Conservation (phyloP, 306 rosid species). For the Macrotyloma uniflorum region DNA sequence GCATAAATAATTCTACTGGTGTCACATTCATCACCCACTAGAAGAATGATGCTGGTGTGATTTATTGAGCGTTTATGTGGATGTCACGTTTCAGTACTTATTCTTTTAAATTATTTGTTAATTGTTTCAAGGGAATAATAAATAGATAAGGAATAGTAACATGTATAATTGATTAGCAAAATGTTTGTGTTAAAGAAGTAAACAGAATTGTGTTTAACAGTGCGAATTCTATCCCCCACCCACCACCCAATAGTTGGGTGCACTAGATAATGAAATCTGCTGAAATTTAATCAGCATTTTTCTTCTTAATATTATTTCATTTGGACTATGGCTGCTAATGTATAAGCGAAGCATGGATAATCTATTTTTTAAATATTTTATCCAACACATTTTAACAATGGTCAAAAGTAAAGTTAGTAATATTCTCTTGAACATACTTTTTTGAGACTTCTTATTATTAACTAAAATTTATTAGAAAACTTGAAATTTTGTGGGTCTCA, state of each 20-base stretch:
- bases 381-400: neutral
- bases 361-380: neutral
- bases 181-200: conserved; percentile 5
- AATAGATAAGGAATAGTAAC: neutral
- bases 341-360: neutral
- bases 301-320: neutral
- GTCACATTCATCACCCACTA: conserved; percentile 22
- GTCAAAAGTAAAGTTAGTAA: neutral
- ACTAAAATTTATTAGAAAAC: neutral
- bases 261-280: neutral
- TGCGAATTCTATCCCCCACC: neutral
- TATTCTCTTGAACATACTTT: neutral
- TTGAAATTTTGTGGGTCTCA: neutral
- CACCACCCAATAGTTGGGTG: neutral
- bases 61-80: conserved; percentile 10
- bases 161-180: conserved; percentile 17
- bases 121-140: neutral
- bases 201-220: neutral
- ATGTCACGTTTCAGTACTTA: neutral
- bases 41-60: conserved; percentile 17
- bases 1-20: conserved; percentile 14
- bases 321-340: neutral
- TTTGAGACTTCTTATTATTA: neutral
- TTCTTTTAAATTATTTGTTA: conserved; percentile 2
- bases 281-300: neutral